phyloP scores from a whole-genome alignment of 805 yeast genomes.

The Kuraishia molischiana region DNA sequence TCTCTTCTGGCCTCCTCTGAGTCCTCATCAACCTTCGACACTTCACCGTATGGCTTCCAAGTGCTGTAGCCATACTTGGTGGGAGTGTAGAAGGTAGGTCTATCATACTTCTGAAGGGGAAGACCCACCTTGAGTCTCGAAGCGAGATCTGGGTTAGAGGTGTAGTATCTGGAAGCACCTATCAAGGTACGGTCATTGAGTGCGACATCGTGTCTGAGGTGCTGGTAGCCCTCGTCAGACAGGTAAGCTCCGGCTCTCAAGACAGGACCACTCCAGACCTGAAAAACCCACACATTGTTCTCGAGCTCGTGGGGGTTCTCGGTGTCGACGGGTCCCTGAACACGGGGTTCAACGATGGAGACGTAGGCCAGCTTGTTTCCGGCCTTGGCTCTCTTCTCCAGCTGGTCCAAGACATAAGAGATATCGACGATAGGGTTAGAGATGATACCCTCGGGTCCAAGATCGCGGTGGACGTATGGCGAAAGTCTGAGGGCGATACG shows the following conservation, averaged over 20 bases:
- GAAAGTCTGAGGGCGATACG: conserved; percentile 35
- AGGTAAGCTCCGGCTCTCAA: conserved; percentile 14
- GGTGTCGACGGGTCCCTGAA: conserved; percentile 6
- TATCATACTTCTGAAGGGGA: conserved; percentile 25
- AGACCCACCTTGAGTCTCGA: conserved; percentile 25
- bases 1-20: background rate
- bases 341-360: conserved; percentile 21
- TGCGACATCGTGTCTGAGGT: conserved; percentile 9
- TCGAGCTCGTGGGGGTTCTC: conserved; percentile 14
- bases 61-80: conserved; percentile 24
- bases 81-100: conserved; percentile 27
- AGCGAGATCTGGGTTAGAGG: conserved; percentile 36
- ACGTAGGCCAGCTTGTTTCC: conserved; percentile 16
- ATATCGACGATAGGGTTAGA: conserved; percentile 20
- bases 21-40: conserved; percentile 4
- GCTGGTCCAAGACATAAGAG: conserved; percentile 28
- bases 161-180: conserved; percentile 27
- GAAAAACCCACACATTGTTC: conserved; percentile 4
- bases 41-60: conserved; percentile 15
- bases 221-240: conserved; percentile 3
- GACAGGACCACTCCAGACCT: conserved; percentile 25
- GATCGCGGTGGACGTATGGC: conserved; percentile 23
- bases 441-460: conserved; percentile 1
- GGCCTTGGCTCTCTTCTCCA: conserved; percentile 25
- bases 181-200: conserved; percentile 33